phyloP scores from a whole-genome alignment of 306 rosid genomes.

The Inga leiocalycina region DNA sequence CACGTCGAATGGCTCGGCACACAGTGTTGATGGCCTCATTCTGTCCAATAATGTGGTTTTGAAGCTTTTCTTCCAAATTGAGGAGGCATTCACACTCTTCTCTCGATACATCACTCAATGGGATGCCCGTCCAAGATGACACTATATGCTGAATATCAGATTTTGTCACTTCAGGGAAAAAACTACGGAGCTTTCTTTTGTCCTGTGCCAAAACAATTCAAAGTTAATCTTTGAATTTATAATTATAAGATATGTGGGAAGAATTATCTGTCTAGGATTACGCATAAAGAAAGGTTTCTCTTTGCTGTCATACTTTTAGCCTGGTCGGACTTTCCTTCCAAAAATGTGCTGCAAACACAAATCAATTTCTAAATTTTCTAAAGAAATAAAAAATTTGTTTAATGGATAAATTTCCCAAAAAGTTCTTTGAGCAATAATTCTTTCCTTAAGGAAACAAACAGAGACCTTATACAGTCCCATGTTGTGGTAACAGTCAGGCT shows the following conservation, averaged over 20 bases:
- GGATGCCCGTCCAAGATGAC: conserved; percentile 67
- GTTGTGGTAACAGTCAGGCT: background rate
- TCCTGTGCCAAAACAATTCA: conserved; percentile 20
- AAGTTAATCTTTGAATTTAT: background rate
- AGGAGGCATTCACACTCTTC: conserved; percentile 13
- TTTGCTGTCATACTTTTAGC: background rate
- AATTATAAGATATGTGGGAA: background rate
- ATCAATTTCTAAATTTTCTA: background rate
- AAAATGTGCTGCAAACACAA: no score
- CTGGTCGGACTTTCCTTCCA: background rate
- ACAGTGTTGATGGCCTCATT: conserved; percentile 26
- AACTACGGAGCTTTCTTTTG: background rate
- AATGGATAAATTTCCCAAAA: background rate
- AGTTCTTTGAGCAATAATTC: background rate
- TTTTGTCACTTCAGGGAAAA: conserved; percentile 47
- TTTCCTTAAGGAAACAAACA: background rate
- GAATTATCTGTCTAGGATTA: background rate
- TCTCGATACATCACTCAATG: conserved; percentile 31
- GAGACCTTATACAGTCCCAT: background rate
- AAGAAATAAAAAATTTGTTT: no score
- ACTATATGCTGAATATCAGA: conserved; percentile 65
- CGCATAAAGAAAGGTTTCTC: background rate
- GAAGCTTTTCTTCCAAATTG: conserved; percentile 34
- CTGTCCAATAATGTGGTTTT: conserved; percentile 27
- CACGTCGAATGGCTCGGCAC: conserved; percentile 21